A percentile compares a stretch with the other conserved stretches of the same genome.
phyloP scores from a whole-genome alignment of 441 rosid species.

The Breynia disticha region DNA sequence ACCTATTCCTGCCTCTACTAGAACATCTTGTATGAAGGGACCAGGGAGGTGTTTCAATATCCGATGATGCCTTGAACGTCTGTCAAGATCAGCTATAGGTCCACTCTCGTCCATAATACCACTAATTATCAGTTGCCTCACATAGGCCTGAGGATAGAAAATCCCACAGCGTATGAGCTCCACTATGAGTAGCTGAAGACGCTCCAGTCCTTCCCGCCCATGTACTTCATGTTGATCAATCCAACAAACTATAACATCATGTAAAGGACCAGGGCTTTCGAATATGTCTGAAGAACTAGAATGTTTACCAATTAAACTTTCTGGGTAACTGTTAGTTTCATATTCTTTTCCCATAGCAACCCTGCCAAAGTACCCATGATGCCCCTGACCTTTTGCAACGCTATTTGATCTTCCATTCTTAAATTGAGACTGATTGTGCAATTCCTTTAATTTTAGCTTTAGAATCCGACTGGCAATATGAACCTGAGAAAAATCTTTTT shows the following conservation, averaged over 20 bases:
- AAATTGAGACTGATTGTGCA: constrained; percentile 28
- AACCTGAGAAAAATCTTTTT: constrained; percentile 77
- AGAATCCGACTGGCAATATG: constrained; percentile 72
- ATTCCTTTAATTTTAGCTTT: constrained; percentile 60
- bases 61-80: constrained; percentile 66
- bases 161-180: constrained; percentile 85
- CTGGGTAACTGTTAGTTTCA: constrained; percentile 25
- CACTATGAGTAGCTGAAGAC: constrained; percentile 64
- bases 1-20: constrained; percentile 62
- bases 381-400: constrained; percentile 25
- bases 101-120: constrained; percentile 66
- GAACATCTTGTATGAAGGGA: constrained; percentile 41
- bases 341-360: constrained; percentile 22
- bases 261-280: constrained; percentile 91
- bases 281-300: constrained; percentile 39
- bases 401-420: constrained; percentile 35
- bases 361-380: constrained; percentile 28
- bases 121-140: constrained; percentile 83
- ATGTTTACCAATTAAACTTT: constrained; percentile 16
- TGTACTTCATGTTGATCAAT: constrained; percentile 93
- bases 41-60: constrained; percentile 87
- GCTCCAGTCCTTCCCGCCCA: constrained; percentile 66
- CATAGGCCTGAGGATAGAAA: constrained; percentile 88
- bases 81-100: constrained; percentile 39
- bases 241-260: constrained; percentile 95